Percentiles rank a stretch among this genome's conserved stretches.
These are phyloP conservation scores for Plenodomus tracheiphilus DNA, from an alignment of 2,329 filamentous ascomycete genomes.

Conservation along the genomic window DNA sequence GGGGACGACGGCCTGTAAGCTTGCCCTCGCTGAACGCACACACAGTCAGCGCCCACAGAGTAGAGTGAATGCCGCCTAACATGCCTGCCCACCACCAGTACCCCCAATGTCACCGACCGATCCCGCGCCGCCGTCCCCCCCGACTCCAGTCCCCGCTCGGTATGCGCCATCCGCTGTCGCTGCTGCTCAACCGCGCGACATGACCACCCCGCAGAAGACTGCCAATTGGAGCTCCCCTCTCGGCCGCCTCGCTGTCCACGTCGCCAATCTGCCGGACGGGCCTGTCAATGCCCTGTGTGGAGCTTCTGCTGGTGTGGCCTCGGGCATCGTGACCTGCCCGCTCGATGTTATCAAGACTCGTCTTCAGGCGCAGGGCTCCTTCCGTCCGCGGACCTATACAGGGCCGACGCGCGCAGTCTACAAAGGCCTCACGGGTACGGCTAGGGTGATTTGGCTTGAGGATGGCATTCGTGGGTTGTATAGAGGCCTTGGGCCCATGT, in stretches of 20 bases:
- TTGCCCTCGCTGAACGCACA: background rate
- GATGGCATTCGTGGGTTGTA: slow-evolving; percentile 92
- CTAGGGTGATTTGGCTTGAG: slow-evolving; percentile 79
- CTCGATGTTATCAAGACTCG: slow-evolving; percentile 99
- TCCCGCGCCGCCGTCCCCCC: slow-evolving; percentile 44
- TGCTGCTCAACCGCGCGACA: slow-evolving; percentile 18
- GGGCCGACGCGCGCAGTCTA: slow-evolving; percentile 66
- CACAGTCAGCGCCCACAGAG: background rate
- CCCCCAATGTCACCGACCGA: slow-evolving; percentile 42
- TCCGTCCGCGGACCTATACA: slow-evolving; percentile 58
- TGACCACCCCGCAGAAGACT: slow-evolving; percentile 19
- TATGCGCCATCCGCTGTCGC: slow-evolving; percentile 37
- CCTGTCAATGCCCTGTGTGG: slow-evolving; percentile 82
- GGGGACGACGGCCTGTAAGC: slow-evolving; percentile 47
- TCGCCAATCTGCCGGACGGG: slow-evolving; percentile 55
- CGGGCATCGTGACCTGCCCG: slow-evolving; percentile 92
- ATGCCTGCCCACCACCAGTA: slow-evolving; percentile 28
- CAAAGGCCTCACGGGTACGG: slow-evolving; percentile 84
- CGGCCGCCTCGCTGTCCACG: slow-evolving; percentile 45
- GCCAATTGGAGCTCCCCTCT: slow-evolving; percentile 26
- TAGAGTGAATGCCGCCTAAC: slow-evolving; percentile 17
- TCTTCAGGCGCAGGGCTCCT: slow-evolving; percentile 90
- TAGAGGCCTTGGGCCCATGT: slow-evolving; percentile 88
- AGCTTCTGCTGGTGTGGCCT: slow-evolving; percentile 86
- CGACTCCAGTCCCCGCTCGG: slow-evolving; percentile 33